Base-by-base conservation (phyloP, 1,284 basidiomycete species). In the Rhodotorula mucilaginosa region DNA sequence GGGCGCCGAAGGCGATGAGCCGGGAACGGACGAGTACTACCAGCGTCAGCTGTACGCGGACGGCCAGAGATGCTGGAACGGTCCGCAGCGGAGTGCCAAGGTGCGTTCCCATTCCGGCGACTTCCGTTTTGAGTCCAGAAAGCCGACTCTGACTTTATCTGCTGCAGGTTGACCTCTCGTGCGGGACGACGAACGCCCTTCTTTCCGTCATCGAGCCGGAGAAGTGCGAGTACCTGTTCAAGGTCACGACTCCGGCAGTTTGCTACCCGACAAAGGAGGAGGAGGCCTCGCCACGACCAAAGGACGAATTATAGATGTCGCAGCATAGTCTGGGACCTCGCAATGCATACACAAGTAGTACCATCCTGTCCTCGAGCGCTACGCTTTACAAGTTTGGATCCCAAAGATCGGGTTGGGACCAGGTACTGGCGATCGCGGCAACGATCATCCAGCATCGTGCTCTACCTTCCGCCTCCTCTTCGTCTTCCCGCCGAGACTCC, bases 141-240 rank as follows among this genome's bases (percentile, higher is more conserved):
- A 46, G 31, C 39, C 19, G 51, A 46, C 21, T 52, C 46, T 44
- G 52, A 46, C 13, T n/a, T 68, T 58, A 34, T 34, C 39, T 44
- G 39, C 39, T 44, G 44, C 75, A 93, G 89, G 85, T 99, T 34
- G 84, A 91, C 64, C 81, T 97, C 64, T 84, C 87, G 6, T 99
- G 96, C 79, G 96, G 93, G 2, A 89, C 86, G 6, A 89, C 93
- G 78, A 98, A 98, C 78, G 86, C 85, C 10, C 81, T 99, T n/a
- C 81, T 89, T 19, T 87, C 89, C 2, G 88, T 99, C 6, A 86
- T 87, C 61, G 96, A 99, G 83, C 86, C 92, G 12, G 95, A 99
- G 82, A 99, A 99, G 83, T 99, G 96, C 83, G 93, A 96, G 82
- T 99, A 99, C 80, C 87, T 89, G 78, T 88, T 97, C 80, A 91